phyloP scores from a whole-genome alignment of 2,329 filamentous ascomycete genomes.

The Bipolaris zeicola region DNA sequence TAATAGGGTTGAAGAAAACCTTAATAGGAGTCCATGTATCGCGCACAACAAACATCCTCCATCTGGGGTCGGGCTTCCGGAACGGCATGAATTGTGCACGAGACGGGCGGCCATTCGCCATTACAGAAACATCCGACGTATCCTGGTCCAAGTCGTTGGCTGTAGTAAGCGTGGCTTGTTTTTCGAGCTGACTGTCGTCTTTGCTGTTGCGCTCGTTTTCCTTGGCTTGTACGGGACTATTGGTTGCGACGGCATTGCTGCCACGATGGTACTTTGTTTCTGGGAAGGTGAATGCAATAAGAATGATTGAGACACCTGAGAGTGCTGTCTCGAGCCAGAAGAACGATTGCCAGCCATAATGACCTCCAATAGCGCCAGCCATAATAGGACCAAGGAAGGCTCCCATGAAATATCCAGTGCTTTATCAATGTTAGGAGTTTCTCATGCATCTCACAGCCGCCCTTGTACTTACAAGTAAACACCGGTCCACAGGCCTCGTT shows the following conservation, averaged over 20 bases:
- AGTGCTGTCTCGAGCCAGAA: constrained; percentile 54
- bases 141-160: constrained; percentile 32
- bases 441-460: no score
- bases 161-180: constrained; percentile 27
- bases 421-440: constrained; percentile 12
- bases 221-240: background rate
- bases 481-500: constrained; percentile 50
- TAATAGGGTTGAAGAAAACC: constrained; percentile 55
- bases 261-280: constrained; percentile 52
- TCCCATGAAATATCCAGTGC: constrained; percentile 51
- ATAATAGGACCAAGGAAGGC: constrained; percentile 54
- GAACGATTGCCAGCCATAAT: constrained; percentile 54
- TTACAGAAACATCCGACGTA: constrained; percentile 18
- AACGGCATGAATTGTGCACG: constrained; percentile 48
- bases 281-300: constrained; percentile 50
- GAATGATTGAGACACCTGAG: constrained; percentile 47
- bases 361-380: constrained; percentile 49
- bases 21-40: constrained; percentile 50
- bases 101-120: constrained; percentile 48
- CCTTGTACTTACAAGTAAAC: constrained; percentile 43
- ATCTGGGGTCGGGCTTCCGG: constrained; percentile 47
- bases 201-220: background rate
- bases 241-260: constrained; percentile 3
- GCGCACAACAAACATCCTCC: constrained; percentile 50
- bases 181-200: constrained; percentile 30